Base-by-base conservation (phyloP, 345 rosid genomes). In the Pugionium cornutum region DNA sequence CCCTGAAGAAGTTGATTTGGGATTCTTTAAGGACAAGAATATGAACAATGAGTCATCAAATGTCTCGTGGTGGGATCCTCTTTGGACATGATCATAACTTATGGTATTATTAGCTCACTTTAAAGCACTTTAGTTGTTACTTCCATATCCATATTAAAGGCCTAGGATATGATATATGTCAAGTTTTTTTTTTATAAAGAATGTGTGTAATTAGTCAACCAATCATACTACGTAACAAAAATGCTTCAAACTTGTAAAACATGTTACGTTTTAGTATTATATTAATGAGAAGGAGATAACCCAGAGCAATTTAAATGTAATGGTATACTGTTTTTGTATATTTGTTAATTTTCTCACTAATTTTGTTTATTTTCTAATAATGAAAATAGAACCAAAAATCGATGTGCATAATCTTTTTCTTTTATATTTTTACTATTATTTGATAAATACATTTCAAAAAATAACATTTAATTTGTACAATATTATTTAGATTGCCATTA, bases 1-100 rank as follows among this genome's bases (percentile, higher is more conserved):
- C 68, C 77, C 77, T 4, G 77, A 81, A 41, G 72, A 79, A 42
- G 78, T 54, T 61, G 77, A 75, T 58, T 81, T 72, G 33, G 67
- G 77, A 60, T 74, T 77, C 66, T 61, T 81, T 30, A 82, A 78
- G 18, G 86, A 61, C 33, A 77, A 48, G 32, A 66, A 53, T 46
- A 58, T 41, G 48, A 75, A 44, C 58, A 63, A 68, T 69, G 51
- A 62, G 58, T 62, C 74, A 29, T 53, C 79, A 26, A 54, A 18
- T 18, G 18, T 53, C 6, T 44, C 79, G 10, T 61, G 75, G 32
- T 83, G 86, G 89, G 89, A 84, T 60, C 82, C 90, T 49, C 87
- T 86, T 37, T 86, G 86, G 92, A 70, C 88, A 70, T 86, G 77
- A 82, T 67, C 54, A 64, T 69, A 58, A 62, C 57, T 70, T 37